Evolutionary conservation across 2,329 filamentous ascomycete species (phyloP).

Genomic region (Colletotrichum sp.): DNA sequence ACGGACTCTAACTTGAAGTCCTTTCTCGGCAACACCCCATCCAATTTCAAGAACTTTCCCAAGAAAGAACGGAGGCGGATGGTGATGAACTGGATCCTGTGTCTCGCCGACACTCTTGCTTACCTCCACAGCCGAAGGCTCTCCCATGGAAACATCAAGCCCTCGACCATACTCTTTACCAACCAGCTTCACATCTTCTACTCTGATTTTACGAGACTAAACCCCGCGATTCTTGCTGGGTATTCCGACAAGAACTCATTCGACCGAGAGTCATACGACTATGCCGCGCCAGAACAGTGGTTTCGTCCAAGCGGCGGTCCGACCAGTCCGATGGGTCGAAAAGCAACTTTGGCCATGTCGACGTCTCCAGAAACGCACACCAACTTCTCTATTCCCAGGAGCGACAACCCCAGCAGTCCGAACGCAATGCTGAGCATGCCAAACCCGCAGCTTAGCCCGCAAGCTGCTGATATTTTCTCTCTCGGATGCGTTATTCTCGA

Average conservation of each 20-base stretch:
- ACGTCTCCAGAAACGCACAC: slow-evolving; percentile 39
- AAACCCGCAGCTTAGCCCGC: slow-evolving; percentile 53
- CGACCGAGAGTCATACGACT: slow-evolving; percentile 75
- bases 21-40: slow-evolving; percentile 68
- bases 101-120: slow-evolving; percentile 71
- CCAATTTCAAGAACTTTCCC: slow-evolving; percentile 64
- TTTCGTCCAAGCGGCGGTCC: slow-evolving; percentile 43
- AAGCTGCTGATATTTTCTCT: slow-evolving; percentile 74
- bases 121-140: slow-evolving; percentile 70
- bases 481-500: slow-evolving; percentile 77
- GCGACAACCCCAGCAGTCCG: slow-evolving; percentile 31
- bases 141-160: slow-evolving; percentile 72
- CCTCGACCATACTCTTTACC: slow-evolving; percentile 73
- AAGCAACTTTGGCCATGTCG: slow-evolving; percentile 34
- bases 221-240: slow-evolving; percentile 37
- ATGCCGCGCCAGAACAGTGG: slow-evolving; percentile 73
- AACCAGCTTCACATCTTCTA: slow-evolving; percentile 70
- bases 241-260: slow-evolving; percentile 49
- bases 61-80: slow-evolving; percentile 65
- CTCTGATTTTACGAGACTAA: slow-evolving; percentile 62
- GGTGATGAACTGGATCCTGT: slow-evolving; percentile 77
- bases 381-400: slow-evolving; percentile 41
- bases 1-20: slow-evolving; percentile 71
- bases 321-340: slow-evolving; percentile 35
- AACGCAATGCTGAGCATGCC: slow-evolving; percentile 40